A percentile compares a stretch with the other conserved stretches of the same genome.
phyloP scores from a whole-genome alignment of 495 filamentous ascomycete genomes.

The Neurospora sp. region DNA sequence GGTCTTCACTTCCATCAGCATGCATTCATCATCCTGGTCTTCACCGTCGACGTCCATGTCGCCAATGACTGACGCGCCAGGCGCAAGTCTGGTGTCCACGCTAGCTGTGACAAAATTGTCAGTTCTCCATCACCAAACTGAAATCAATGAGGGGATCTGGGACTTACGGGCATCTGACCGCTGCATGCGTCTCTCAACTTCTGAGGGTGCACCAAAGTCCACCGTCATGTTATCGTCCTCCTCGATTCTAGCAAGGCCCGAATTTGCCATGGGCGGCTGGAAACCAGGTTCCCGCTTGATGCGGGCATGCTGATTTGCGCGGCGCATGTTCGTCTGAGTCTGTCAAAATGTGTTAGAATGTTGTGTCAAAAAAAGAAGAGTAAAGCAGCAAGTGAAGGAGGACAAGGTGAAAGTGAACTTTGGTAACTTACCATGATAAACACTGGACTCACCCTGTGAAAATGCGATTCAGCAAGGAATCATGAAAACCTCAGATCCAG shows the following conservation, averaged over 20 bases:
- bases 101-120: conserved; percentile 13
- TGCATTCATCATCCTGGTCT: conserved; percentile 4
- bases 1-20: conserved; percentile 13
- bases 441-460: not conserved
- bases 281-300: conserved; percentile 5
- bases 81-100: conserved; percentile 8
- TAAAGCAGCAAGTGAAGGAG: not conserved
- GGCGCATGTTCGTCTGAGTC: not conserved
- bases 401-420: not conserved
- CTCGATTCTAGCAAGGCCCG: not conserved
- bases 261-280: not conserved
- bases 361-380: not conserved
- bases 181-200: not conserved
- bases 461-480: not conserved
- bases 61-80: not conserved
- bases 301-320: not conserved
- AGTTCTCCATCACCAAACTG: not conserved
- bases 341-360: not conserved
- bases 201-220: not conserved
- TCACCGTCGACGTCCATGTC: not conserved
- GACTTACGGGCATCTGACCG: conserved; percentile 21
- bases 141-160: not conserved
- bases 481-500: not conserved
- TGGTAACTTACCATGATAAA: not conserved
- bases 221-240: not conserved